Conservation (phyloP, 2,329 filamentous ascomycete species). For the Colletotrichum lini region DNA sequence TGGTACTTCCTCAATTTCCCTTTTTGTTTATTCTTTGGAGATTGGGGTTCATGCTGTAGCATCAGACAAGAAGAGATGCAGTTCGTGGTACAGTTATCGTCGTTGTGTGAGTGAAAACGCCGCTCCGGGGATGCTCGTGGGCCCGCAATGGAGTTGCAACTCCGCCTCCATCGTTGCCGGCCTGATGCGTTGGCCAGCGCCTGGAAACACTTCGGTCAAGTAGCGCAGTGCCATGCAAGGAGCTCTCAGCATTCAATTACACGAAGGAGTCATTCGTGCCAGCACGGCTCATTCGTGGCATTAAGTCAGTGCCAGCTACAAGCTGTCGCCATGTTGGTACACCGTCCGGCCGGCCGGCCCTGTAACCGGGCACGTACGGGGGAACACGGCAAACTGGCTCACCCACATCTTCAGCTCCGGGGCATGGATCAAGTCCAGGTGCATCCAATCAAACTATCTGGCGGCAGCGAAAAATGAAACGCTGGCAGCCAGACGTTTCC, state of each 20-base stretch:
- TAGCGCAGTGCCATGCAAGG: neutral
- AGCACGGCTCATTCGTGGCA: neutral
- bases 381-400: too few species aligned
- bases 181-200: neutral
- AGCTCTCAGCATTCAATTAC: neutral
- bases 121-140: neutral
- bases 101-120: neutral
- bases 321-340: neutral
- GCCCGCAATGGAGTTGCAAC: constrained; percentile 27
- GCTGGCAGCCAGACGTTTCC: neutral
- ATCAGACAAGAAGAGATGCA: neutral
- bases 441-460: neutral
- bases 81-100: neutral
- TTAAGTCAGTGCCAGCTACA: neutral
- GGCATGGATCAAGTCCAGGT: neutral
- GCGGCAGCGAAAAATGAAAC: neutral
- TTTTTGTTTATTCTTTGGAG: neutral
- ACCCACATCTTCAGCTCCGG: neutral
- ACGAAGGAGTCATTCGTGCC: neutral
- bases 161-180: neutral
- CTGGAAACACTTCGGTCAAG: neutral
- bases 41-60: neutral
- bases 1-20: neutral
- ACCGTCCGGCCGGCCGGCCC: too few species aligned
- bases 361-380: neutral